A percentile compares a stretch with the other conserved stretches of the same genome.
These are phyloP conservation scores for Zopfia rhizophila DNA, from an alignment of 2,329 filamentous ascomycete species.

Conservation along the genomic window DNA sequence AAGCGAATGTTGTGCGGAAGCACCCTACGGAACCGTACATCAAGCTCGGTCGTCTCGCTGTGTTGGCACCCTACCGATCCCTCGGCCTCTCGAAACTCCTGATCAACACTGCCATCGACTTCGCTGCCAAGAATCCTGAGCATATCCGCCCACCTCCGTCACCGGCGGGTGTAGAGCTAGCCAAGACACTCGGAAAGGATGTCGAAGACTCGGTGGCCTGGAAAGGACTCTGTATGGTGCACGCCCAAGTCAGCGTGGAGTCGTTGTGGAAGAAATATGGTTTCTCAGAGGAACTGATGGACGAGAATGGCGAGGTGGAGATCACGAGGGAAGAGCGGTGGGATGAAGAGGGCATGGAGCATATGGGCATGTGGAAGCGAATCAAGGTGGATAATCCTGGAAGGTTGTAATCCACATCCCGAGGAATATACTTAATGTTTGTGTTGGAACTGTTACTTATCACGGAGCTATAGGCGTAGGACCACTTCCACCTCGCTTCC, in stretches of 20 bases:
- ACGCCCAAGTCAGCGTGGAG: constrained; percentile 77
- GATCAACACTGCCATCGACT: constrained; percentile 74
- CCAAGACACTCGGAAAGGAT: constrained; percentile 56
- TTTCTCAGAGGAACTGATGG: constrained; percentile 79
- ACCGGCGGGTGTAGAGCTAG: constrained; percentile 54
- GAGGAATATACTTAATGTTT: no score
- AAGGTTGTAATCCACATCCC: constrained; percentile 39
- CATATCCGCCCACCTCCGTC: constrained; percentile 52
- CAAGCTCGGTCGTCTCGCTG: constrained; percentile 82
- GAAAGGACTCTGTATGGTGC: constrained; percentile 79
- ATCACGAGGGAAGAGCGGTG: constrained; percentile 60
- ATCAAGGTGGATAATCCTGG: constrained; percentile 47
- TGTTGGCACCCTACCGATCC: constrained; percentile 72
- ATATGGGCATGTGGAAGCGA: constrained; percentile 83
- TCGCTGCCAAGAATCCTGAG: constrained; percentile 70
- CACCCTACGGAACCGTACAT: constrained; percentile 78
- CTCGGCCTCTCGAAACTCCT: constrained; percentile 72
- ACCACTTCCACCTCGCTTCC: no score
- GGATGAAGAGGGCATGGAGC: constrained; percentile 84
- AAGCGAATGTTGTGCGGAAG: constrained; percentile 53
- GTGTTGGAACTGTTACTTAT: no score
- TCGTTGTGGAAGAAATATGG: constrained; percentile 76
- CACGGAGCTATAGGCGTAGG: no score
- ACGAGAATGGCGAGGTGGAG: constrained; percentile 54
- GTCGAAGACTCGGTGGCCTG: constrained; percentile 63